phyloP scores from a whole-genome alignment of 805 yeast species.

The Maudiozyma barnettii region DNA sequence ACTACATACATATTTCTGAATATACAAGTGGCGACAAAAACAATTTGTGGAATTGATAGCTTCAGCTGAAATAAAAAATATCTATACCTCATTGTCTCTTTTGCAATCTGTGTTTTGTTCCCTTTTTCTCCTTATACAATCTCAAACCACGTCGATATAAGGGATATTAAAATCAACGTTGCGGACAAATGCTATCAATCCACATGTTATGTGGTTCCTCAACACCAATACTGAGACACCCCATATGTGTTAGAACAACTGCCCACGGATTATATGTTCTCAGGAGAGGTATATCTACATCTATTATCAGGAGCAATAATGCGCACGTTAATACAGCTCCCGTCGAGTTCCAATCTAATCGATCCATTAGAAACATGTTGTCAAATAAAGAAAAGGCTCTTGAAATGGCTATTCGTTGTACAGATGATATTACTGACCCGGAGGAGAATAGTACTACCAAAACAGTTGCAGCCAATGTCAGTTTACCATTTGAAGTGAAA shows the following conservation, averaged over 20 bases:
- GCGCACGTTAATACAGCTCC: conserved; percentile 28
- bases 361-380: conserved; percentile 5
- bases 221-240: not conserved
- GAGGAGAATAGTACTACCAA: not conserved
- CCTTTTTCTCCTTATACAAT: too few relatives aligned
- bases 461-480: conserved; percentile 1
- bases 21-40: too few relatives aligned
- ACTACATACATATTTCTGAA: too few relatives aligned
- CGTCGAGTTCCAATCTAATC: conserved; percentile 30
- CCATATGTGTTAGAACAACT: not conserved
- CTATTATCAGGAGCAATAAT: not conserved
- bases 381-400: conserved; percentile 14
- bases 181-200: too few relatives aligned
- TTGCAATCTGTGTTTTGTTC: too few relatives aligned
- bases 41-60: too few relatives aligned
- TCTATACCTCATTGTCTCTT: too few relatives aligned
- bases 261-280: not conserved
- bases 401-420: conserved; percentile 29
- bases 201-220: too few relatives aligned
- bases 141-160: too few relatives aligned
- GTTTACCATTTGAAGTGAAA: conserved; percentile 48
- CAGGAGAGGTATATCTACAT: not conserved
- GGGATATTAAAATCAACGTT: too few relatives aligned
- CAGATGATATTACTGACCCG: conserved; percentile 9
- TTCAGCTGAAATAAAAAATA: too few relatives aligned